Evolutionary conservation across 805 yeast species (phyloP), one percentile per base, ranked within the genome.

Genomic region (Middelhovenomyces tepae): DNA sequence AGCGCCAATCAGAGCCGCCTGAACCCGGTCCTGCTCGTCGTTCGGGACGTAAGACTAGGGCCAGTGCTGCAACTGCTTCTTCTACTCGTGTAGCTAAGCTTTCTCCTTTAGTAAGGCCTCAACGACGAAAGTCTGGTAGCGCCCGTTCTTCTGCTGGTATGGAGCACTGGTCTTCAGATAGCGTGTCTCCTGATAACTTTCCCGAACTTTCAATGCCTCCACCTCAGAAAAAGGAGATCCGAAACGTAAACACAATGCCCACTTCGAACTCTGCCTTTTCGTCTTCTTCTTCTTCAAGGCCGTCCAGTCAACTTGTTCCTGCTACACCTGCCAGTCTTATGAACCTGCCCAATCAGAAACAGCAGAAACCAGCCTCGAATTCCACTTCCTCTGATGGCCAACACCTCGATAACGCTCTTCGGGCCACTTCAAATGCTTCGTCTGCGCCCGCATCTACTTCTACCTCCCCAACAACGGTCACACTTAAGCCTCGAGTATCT

Each of bases 321-420:
- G 55, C 43, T n/a, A 52, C 57, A 3, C 57, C 57, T 1, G 54
- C 57, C 11, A 51, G 47, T 23, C 39, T 52, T 19, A 52, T 52
- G 57, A 52, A 51, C 27, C 42, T 52, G 10, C 45, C 27, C 9
- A 34, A 50, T n/a, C n/a, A n/a, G n/a, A n/a, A n/a, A n/a, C n/a
- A n/a, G n/a, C n/a, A n/a, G n/a, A n/a, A 52, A 34, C 52, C 54
- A 18, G 35, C 39, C 31, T 14, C 20, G 20, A 26, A 17, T 9
- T 23, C 9, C 9, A 16, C 11, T 17, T 14, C 15, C 24, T 13
- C 37, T 16, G 37, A 34, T 15, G 46, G 41, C 16, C 42, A 40
- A n/a, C 34, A 44, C 11, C 31, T 44, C 32, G 43, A 29, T 31
- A 43, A 27, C 28, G 51, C 45, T 27, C 36, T 38, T 11, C 34